A percentile compares a stretch with the other conserved stretches of the same genome.
Evolutionary conservation across 78 protist species (phyloP).

Genomic region (Chrysochromulina parva): DNA sequence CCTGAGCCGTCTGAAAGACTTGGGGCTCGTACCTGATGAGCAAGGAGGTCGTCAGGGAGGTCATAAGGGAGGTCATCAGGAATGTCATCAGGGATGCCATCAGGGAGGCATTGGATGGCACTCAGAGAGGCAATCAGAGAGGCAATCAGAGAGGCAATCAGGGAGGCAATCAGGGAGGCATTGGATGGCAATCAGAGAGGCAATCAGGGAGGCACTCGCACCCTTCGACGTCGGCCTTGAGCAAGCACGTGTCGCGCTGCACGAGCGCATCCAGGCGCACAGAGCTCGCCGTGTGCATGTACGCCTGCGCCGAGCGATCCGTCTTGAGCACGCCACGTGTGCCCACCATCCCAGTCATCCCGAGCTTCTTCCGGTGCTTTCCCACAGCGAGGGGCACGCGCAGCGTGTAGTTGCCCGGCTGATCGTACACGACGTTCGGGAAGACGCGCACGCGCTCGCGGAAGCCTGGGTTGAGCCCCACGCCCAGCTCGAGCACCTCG

Average conservation of each 20-base stretch:
- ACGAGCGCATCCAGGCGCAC: not conserved
- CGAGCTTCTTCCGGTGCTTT: not conserved
- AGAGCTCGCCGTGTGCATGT: not conserved
- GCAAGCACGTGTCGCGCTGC: not conserved
- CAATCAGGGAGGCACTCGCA: not conserved
- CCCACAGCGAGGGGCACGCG: not conserved
- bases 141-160: no score
- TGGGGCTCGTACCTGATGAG: not conserved
- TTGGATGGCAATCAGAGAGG: no score
- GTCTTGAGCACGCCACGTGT: not conserved
- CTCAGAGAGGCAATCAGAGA: no score
- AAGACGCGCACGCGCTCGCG: not conserved
- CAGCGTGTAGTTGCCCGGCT: constrained; percentile 2
- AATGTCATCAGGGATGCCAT: no score
- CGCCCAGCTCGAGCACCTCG: not conserved
- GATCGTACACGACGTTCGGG: not conserved
- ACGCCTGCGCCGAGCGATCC: not conserved
- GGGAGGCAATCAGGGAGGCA: no score
- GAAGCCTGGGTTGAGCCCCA: not conserved
- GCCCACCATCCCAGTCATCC: not conserved
- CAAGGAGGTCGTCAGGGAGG: not conserved
- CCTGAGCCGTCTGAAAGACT: not conserved
- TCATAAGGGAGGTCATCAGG: not conserved
- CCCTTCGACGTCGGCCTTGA: not conserved
- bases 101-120: no score